Base-by-base conservation (phyloP, 2,329 filamentous ascomycete species). In the Polychaeton citri region DNA sequence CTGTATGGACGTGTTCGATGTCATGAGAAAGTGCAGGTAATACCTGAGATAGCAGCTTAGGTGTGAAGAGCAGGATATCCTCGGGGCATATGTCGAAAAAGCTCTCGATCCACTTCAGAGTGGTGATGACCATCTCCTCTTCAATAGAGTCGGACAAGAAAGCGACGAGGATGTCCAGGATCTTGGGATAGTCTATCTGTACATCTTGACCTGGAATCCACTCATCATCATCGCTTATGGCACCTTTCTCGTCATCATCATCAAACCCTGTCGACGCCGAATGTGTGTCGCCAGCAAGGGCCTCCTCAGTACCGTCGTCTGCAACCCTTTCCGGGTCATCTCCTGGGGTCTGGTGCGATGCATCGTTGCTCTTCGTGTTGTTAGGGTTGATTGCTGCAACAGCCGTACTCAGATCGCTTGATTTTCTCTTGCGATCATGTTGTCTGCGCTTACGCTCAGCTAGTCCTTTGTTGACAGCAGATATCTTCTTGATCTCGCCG, bases 121-220 rank as follows among this genome's bases (percentile, higher is more conserved):
- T 86, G 36, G 93, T 92, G 26, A 95, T 69, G 31, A 95, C 73
- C 44, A 92, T 87, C 51, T 94, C 84, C 55, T 96, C 86, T 55
- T 95, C 87, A 79, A 54, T 46, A 3, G 82, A 80, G 13, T 84
- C 82, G 49, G 93, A 82, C 31, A 98, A 70, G 43, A 90, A 95
- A 9, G 79, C 78, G 2, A 93, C 86, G 30, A 98, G 62, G 36
- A 96, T 98, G 48, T 92, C 83, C 33, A 98, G 64, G 21, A 98
- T 93, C 46, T 81, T 84, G 41, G 83, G 78, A 59, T 94, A 84
- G 58, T 96, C 88, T 42, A 98, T 83, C 40, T 92, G 81, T 6
- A 95, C 86, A 57, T 98, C 90, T 60, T 98, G 90, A 1, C 92
- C 90, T 0, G 92, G 92, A 32, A 96, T 79, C 86, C 88, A 98